A percentile compares a stretch with the other conserved stretches of the same genome.
phyloP scores from a whole-genome alignment of 140 eudicot species.

The Eryngium alpinum region DNA sequence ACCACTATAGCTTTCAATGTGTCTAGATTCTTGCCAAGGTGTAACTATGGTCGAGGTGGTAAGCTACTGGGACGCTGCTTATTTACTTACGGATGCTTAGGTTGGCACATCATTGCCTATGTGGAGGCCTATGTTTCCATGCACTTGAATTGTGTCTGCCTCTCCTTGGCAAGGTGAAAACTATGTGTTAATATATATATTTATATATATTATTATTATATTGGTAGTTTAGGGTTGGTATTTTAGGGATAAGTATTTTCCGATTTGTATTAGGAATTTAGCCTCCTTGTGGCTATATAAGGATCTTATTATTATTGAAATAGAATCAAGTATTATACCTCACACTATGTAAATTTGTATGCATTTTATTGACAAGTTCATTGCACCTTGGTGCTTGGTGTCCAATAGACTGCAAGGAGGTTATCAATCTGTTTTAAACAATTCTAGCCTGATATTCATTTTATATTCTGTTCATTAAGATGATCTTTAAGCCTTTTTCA shows the following conservation, averaged over 20 bases:
- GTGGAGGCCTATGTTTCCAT: background rate
- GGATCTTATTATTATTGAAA: no score
- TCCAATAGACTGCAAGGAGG: background rate
- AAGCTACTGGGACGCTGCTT: background rate
- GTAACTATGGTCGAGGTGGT: background rate
- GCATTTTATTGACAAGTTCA: background rate
- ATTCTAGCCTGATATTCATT: background rate
- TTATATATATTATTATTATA: no score
- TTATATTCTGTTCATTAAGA: background rate
- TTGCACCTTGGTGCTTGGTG: background rate
- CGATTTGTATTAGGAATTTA: no score
- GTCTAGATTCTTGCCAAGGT: background rate
- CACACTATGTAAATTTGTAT: no score
- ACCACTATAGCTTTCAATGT: background rate
- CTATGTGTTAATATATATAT: slow-evolving; percentile 24
- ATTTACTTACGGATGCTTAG: background rate
- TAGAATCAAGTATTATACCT: no score
- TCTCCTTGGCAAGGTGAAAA: background rate
- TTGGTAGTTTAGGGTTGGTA: no score
- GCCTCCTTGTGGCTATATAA: no score
- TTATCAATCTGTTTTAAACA: background rate
- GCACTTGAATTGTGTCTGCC: background rate
- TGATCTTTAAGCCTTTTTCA: background rate
- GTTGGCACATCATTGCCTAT: background rate
- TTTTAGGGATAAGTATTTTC: no score